These are phyloP conservation scores for Larix kaempferi DNA, from an alignment of 75 land plant species.

Conservation along the genomic window DNA sequence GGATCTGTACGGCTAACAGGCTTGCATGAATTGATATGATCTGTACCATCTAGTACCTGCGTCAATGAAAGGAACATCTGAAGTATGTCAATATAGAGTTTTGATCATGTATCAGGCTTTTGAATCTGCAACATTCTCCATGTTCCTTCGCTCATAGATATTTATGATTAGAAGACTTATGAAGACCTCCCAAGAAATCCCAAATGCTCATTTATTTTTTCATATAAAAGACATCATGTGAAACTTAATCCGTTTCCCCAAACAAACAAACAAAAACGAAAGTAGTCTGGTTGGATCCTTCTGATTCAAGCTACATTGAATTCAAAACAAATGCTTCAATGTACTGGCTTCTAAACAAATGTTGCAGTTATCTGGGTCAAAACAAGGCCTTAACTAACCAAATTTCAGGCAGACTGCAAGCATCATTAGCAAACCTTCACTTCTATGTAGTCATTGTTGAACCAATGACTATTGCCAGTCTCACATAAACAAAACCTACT, in stretches of 20 bases:
- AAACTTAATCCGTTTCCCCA: neutral
- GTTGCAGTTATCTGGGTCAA: neutral
- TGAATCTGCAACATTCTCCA: neutral
- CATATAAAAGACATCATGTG: neutral
- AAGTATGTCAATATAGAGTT: no score
- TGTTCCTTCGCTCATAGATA: neutral
- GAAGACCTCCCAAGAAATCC: neutral
- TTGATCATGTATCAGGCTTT: no score
- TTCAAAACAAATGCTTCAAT: neutral
- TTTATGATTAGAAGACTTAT: neutral
- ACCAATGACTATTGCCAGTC: no score
- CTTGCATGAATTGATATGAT: constrained; percentile 98
- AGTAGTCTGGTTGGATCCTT: neutral
- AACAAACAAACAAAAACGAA: neutral
- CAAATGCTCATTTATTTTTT: neutral
- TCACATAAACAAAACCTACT: no score
- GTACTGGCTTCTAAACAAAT: neutral
- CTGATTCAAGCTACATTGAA: neutral
- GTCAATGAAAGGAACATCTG: no score
- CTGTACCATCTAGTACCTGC: constrained; percentile 93
- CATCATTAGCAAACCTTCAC: no score
- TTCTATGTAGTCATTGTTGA: no score
- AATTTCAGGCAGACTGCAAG: neutral
- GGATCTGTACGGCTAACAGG: constrained; percentile 76
- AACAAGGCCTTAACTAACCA: neutral